Conservation (phyloP, 2,329 filamentous ascomycete genomes). For the Monosporascus sp. region DNA sequence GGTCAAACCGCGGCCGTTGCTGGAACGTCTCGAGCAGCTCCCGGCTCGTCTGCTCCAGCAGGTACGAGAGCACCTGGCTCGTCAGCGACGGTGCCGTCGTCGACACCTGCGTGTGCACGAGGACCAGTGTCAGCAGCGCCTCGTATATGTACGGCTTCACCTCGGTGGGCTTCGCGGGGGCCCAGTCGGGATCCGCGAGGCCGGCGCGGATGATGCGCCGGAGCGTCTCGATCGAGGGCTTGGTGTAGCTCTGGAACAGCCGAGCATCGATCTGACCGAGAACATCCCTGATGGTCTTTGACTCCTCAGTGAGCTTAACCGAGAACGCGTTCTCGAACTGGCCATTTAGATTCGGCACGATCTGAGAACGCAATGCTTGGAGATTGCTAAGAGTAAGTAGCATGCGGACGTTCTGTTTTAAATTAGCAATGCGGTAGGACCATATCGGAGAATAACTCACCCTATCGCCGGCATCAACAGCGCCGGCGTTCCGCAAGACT, state of each 20-base stretch:
- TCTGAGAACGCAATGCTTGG: constrained; percentile 70
- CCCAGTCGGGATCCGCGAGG: constrained; percentile 67
- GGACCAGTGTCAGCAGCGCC: constrained; percentile 75
- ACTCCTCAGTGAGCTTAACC: constrained; percentile 89
- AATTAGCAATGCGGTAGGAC: constrained; percentile 15
- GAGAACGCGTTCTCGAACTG: constrained; percentile 93
- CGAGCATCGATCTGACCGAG: constrained; percentile 84
- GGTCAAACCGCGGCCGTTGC: constrained; percentile 59
- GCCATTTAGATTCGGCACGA: constrained; percentile 81
- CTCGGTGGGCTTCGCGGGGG: constrained; percentile 63
- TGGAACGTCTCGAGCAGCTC: constrained; percentile 79
- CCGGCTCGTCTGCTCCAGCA: constrained; percentile 74
- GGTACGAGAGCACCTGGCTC: constrained; percentile 73
- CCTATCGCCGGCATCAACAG: constrained; percentile 50
- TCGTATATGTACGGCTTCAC: constrained; percentile 88
- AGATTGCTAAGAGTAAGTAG: constrained; percentile 92
- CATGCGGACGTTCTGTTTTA: constrained; percentile 74
- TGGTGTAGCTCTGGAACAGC: constrained; percentile 88
- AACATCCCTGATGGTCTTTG: constrained; percentile 85
- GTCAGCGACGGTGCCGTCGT: constrained; percentile 74
- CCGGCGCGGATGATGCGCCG: constrained; percentile 66
- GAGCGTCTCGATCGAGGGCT: constrained; percentile 64
- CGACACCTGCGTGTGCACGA: constrained; percentile 85
- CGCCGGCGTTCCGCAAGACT: constrained; percentile 33
- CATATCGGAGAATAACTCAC: constrained; percentile 32